phyloP scores from a whole-genome alignment of 2,329 filamentous ascomycete species.

The Penicillium oxalicum region DNA sequence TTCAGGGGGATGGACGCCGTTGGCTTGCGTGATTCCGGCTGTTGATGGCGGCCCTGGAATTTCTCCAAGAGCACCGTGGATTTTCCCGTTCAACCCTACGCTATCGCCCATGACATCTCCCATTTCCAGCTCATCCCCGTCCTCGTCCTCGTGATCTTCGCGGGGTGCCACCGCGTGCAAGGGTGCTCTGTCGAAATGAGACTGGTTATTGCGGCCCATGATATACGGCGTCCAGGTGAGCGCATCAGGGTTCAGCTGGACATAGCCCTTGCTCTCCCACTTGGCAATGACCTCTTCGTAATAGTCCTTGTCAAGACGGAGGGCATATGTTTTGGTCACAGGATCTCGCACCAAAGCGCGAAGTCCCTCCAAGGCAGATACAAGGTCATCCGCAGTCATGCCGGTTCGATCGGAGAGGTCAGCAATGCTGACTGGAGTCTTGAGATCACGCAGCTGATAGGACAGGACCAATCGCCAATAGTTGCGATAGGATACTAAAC shows the following conservation, averaged over 20 bases:
- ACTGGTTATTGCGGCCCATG: constrained; percentile 80
- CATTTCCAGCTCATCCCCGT: constrained; percentile 23
- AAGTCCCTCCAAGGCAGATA: constrained; percentile 85
- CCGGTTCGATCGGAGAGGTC: constrained; percentile 74
- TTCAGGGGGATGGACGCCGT: constrained; percentile 21
- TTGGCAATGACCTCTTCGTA: constrained; percentile 83
- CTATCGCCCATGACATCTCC: constrained; percentile 11
- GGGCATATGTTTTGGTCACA: constrained; percentile 78
- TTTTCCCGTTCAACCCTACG: constrained; percentile 13
- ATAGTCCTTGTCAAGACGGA: constrained; percentile 78
- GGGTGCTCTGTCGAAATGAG: constrained; percentile 76
- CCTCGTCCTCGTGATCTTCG: constrained; percentile 49
- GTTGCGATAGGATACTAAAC: constrained; percentile 90
- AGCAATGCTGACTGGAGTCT: constrained; percentile 50
- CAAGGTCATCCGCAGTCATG: constrained; percentile 92
- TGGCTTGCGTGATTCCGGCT: constrained; percentile 18
- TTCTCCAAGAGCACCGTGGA: constrained; percentile 18
- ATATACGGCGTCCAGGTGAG: constrained; percentile 95
- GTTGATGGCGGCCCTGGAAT: constrained; percentile 35
- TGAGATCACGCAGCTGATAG: constrained; percentile 67
- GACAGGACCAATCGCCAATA: constrained; percentile 93
- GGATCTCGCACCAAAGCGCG: constrained; percentile 86
- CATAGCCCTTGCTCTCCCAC: constrained; percentile 83
- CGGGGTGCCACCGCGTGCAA: constrained; percentile 82
- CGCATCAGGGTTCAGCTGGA: constrained; percentile 71